Base-by-base conservation (phyloP, 2,329 filamentous ascomycete species). In the Diaporthe citri region DNA sequence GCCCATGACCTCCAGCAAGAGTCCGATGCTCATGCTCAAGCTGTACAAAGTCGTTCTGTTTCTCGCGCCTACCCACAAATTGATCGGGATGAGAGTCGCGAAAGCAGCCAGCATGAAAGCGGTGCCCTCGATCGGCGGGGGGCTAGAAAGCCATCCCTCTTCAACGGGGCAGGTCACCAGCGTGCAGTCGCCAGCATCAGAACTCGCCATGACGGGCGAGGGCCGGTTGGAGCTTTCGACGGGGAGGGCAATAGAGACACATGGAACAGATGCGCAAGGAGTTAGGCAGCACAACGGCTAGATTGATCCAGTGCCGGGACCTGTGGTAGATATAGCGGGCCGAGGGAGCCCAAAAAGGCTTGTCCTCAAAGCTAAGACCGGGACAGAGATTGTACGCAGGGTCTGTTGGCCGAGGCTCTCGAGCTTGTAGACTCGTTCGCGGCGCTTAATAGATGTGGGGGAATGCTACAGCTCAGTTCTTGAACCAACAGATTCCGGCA, bases 1-100 rank as follows among this genome's bases (percentile, higher is more conserved):
- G 20, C 87, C 87, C 57, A 88, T 51, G 10, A 86, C 80, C 75
- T 88, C 86, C 10, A 88, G 76, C 8, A 84, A 75, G 20, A 88
- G 80, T 2, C 87, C 87, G 0, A 81, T 80, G 3, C 83, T 80
- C 71, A 89, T 77, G 3, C 82, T 79, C 2, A 81, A 80, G 2
- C 86, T 82, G 80, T 88, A 88, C 6, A 85, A 72, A 0, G 82
- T 81, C 39, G 85, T 87, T 59, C 72, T 78, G 46, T 76, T 79
- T 6, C 79, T 78, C 62, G 78, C 70, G 2, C 78, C 79, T 1
- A 77, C 77, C 67, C 78, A 81, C 4, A 79, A n/a, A 43, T 77
- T 78, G 64, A 79, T 70, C 4, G 77, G 78, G 22, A 79, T 71
- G 17, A 81, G 74, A 36, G 78, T 70, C 46, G 78, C 76, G 56